Percentiles rank a stretch among this genome's conserved stretches.
Evolutionary conservation across 768 basidiomycete genomes (phyloP).

Genomic region (Postia placenta): DNA sequence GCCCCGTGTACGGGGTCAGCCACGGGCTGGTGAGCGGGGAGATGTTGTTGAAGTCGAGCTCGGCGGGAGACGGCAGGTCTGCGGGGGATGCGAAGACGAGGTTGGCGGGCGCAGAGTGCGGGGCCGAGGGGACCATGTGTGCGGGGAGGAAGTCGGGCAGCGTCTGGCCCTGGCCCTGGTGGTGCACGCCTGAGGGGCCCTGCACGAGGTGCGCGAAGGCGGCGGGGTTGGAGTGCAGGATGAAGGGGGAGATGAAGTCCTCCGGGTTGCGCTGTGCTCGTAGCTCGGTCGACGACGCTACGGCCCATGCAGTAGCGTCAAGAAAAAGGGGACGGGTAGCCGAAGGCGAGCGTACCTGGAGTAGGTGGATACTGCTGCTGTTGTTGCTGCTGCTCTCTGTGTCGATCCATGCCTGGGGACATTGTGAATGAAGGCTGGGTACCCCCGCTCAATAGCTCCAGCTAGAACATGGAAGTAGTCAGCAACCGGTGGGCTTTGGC

Average conservation of each 20-base stretch:
- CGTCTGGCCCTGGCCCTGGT: slow-evolving; percentile 6
- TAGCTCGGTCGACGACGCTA: slow-evolving; percentile 58
- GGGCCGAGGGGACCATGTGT: slow-evolving; percentile 19
- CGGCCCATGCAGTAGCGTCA: not conserved
- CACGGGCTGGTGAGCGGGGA: slow-evolving; percentile 80
- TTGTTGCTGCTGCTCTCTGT: slow-evolving; percentile 24
- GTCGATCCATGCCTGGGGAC: slow-evolving; percentile 22
- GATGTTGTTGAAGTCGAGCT: slow-evolving; percentile 61
- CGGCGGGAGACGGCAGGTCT: slow-evolving; percentile 37
- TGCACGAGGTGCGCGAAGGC: slow-evolving; percentile 8
- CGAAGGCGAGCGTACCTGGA: slow-evolving; percentile 42
- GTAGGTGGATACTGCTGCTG: slow-evolving; percentile 49
- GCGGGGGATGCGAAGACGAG: slow-evolving; percentile 51
- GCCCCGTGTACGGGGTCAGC: slow-evolving; percentile 52
- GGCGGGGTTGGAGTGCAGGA: slow-evolving; percentile 35
- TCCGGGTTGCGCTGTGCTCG: slow-evolving; percentile 49
- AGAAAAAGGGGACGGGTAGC: not conserved
- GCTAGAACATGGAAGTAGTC: slow-evolving; percentile 9
- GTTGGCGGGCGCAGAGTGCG: slow-evolving; percentile 66
- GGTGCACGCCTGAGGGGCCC: slow-evolving; percentile 2
- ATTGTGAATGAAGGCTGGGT: slow-evolving; percentile 28
- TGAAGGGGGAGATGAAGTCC: slow-evolving; percentile 62
- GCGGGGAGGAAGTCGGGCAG: slow-evolving; percentile 21
- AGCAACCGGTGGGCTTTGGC: too few relatives aligned
- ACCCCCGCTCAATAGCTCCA: slow-evolving; percentile 28